Conservation (phyloP, 2,329 filamentous ascomycete genomes). For the Aspergillus neoniger region DNA sequence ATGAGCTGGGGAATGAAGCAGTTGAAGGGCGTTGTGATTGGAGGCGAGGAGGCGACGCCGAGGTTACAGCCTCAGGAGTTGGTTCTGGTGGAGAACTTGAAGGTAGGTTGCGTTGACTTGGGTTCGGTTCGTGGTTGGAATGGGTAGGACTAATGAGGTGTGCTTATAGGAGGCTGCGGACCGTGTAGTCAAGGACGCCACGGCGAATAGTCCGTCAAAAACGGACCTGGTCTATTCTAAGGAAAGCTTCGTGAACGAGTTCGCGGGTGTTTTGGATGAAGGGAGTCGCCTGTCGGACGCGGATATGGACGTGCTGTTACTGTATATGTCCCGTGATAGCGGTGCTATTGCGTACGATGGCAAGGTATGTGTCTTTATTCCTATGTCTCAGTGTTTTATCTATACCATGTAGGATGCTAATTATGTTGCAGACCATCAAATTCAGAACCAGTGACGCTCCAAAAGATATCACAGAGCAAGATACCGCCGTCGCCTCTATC, state of each 20-base stretch:
- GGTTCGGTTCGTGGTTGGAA: neutral
- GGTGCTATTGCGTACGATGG: conserved; percentile 51
- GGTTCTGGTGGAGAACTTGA: conserved; percentile 58
- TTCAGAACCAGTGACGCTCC: conserved; percentile 61
- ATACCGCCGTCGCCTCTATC: conserved; percentile 78
- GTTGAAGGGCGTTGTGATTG: conserved; percentile 60
- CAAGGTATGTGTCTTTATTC: conserved; percentile 36
- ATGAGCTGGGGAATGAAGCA: conserved; percentile 75
- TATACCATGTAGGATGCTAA: conserved; percentile 19
- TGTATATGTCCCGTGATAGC: conserved; percentile 69
- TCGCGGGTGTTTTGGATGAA: conserved; percentile 55
- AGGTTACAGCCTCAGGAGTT: conserved; percentile 45
- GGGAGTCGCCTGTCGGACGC: conserved; percentile 57
- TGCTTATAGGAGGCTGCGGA: conserved; percentile 53
- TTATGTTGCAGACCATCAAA: conserved; percentile 64
- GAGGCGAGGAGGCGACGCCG: conserved; percentile 38
- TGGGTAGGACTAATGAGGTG: conserved; percentile 22
- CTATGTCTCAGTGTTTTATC: neutral
- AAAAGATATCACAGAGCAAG: conserved; percentile 69
- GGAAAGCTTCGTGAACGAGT: conserved; percentile 63
- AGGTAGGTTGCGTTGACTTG: conserved; percentile 42
- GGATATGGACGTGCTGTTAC: conserved; percentile 71
- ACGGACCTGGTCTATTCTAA: conserved; percentile 70
- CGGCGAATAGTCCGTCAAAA: conserved; percentile 48
- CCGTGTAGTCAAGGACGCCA: conserved; percentile 52